Conservation (phyloP, 108 stramenopile species). For the Parmales sp. region DNA sequence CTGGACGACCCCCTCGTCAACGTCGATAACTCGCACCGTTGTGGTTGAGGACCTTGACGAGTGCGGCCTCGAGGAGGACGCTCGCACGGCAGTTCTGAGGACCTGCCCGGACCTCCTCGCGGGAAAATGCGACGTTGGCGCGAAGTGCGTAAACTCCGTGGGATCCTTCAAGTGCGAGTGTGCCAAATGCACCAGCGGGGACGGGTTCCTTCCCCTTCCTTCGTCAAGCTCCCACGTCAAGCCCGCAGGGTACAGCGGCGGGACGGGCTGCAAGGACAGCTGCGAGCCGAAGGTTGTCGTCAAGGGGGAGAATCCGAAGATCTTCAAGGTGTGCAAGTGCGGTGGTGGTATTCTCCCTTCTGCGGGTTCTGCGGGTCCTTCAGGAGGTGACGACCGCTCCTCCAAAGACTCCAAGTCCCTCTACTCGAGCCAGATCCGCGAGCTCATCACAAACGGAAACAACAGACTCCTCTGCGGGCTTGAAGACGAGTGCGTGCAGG, state of each 20-base stretch:
- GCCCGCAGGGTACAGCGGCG: constrained; percentile 47
- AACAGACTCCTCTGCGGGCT: too few species aligned
- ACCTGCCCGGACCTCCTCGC: constrained; percentile 52
- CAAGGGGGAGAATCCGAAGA: constrained; percentile 69
- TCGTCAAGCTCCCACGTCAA: not conserved
- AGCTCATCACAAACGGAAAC: too few species aligned
- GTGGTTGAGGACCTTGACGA: constrained; percentile 84
- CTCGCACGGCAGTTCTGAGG: constrained; percentile 50
- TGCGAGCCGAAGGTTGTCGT: constrained; percentile 62
- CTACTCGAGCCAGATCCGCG: too few species aligned
- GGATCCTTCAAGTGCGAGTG: constrained; percentile 79
- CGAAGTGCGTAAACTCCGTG: constrained; percentile 63
- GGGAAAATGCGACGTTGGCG: constrained; percentile 29
- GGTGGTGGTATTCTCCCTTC: too few species aligned
- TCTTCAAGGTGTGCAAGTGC: constrained; percentile 53
- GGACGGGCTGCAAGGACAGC: constrained; percentile 75
- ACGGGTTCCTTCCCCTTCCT: constrained; percentile 63
- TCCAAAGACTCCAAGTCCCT: too few species aligned
- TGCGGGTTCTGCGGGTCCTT: too few species aligned
- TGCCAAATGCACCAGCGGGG: constrained; percentile 65
- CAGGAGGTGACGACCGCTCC: too few species aligned
- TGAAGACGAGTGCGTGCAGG: constrained; percentile 62
- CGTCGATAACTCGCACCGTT: constrained; percentile 55
- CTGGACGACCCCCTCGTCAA: constrained; percentile 63
- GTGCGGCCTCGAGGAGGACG: constrained; percentile 40